These are phyloP conservation scores for Oryza australiensis DNA, from an alignment of 176 grass and related monocot genomes.

Conservation along the genomic window DNA sequence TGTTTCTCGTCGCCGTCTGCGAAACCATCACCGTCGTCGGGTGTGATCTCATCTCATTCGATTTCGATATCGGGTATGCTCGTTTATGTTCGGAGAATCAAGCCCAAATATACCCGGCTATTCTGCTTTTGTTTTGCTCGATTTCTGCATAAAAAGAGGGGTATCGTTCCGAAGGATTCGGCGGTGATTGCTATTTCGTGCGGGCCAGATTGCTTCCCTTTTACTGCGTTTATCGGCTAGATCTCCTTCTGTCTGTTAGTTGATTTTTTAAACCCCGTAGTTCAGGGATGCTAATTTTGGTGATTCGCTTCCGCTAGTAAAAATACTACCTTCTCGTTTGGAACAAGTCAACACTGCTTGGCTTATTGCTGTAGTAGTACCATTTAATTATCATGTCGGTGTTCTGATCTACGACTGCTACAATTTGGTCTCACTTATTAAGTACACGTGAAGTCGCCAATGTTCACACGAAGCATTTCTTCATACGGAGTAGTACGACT, in stretches of 20 bases:
- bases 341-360: constrained; percentile 6
- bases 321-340: neutral
- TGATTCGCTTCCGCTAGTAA: neutral
- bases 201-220: neutral
- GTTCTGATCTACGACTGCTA: neutral
- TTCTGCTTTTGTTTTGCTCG: neutral
- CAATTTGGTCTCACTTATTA: neutral
- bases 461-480: neutral
- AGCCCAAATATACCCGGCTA: neutral
- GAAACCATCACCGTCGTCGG: neutral
- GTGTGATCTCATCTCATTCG: constrained; percentile 1
- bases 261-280: neutral
- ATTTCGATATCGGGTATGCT: neutral
- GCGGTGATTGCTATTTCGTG: neutral
- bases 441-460: constrained; percentile 15
- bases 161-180: neutral
- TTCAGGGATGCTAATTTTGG: constrained; percentile 25
- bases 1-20: neutral
- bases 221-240: constrained; percentile 12
- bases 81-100: neutral
- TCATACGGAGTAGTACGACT: neutral
- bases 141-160: neutral
- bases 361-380: neutral
- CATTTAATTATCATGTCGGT: constrained; percentile 37
- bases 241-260: constrained; percentile 19